A percentile compares a stretch with the other conserved stretches of the same genome.
phyloP scores from a whole-genome alignment of 1,139 yeast species.

The Lodderomyces theae region DNA sequence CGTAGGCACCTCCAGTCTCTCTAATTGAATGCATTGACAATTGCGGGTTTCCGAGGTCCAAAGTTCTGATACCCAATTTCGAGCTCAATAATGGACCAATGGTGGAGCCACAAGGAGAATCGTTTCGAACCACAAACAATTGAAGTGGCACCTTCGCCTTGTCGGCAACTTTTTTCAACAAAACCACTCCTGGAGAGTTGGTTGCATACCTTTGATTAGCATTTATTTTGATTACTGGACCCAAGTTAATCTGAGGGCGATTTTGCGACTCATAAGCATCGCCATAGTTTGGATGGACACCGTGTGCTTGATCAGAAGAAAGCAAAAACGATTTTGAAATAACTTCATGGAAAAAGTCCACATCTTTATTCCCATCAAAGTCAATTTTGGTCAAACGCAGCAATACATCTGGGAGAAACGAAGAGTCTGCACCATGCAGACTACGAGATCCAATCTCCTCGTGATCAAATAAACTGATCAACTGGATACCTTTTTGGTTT shows the following conservation, averaged over 20 bases:
- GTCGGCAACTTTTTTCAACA: conserved; percentile 71
- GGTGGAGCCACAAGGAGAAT: conserved; percentile 93
- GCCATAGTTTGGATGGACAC: conserved; percentile 89
- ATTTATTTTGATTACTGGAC: conserved; percentile 90
- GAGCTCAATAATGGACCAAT: conserved; percentile 94
- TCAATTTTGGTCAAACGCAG: conserved; percentile 57
- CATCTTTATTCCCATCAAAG: conserved; percentile 14
- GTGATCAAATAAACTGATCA: conserved; percentile 85
- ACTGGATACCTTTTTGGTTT: conserved; percentile 56
- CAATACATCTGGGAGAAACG: conserved; percentile 76
- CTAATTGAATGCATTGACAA: conserved; percentile 94
- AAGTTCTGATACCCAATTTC: conserved; percentile 81
- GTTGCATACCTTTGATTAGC: conserved; percentile 96
- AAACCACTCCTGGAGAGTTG: conserved; percentile 82
- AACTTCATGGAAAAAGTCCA: conserved; percentile 51
- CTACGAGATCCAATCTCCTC: conserved; percentile 93
- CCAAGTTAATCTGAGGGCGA: conserved; percentile 77
- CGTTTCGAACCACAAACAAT: conserved; percentile 86
- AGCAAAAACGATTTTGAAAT: conserved; percentile 82
- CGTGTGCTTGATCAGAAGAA: conserved; percentile 97
- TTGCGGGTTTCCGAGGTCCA: conserved; percentile 93
- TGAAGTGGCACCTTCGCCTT: conserved; percentile 66
- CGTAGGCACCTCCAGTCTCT: conserved; percentile 86
- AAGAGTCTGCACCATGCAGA: conserved; percentile 96
- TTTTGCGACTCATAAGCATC: conserved; percentile 73